A percentile compares a stretch with the other conserved stretches of the same genome.
Conservation (phyloP, 805 yeast genomes). For the Diddensiella santjacobensis region DNA sequence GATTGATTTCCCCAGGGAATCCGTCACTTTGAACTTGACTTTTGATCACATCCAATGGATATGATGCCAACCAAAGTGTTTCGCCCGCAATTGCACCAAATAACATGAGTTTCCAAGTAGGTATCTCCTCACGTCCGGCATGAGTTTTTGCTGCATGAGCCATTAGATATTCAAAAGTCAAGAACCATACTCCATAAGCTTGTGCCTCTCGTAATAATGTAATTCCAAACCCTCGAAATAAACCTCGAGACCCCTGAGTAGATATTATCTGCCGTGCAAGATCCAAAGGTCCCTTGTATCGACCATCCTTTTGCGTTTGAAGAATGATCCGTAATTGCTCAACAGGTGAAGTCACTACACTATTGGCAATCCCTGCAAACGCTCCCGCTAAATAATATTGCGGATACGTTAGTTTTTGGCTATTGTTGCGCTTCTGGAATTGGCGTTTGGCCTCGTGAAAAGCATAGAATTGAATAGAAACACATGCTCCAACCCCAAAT, state of each 20-base stretch:
- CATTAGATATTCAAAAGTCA: conserved; percentile 58
- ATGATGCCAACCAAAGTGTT: conserved; percentile 64
- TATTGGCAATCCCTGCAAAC: conserved; percentile 60
- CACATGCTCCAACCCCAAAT: conserved; percentile 66
- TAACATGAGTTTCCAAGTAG: conserved; percentile 51
- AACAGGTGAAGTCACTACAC: conserved; percentile 60
- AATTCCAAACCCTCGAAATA: conserved; percentile 53
- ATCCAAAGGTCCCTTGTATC: conserved; percentile 42
- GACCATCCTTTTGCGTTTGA: conserved; percentile 44
- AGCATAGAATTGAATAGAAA: conserved; percentile 65
- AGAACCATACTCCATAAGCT: conserved; percentile 73
- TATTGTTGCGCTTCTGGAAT: conserved; percentile 31
- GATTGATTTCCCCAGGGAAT: conserved; percentile 28
- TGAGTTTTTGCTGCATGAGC: conserved; percentile 17
- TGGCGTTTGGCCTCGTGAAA: conserved; percentile 67
- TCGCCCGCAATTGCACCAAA: conserved; percentile 69
- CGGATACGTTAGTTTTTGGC: conserved; percentile 41
- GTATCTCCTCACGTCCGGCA: conserved; percentile 42
- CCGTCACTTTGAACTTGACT: conserved; percentile 55
- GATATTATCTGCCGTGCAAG: conserved; percentile 43
- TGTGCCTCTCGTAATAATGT: conserved; percentile 60
- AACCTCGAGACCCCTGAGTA: conserved; percentile 43
- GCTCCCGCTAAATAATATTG: conserved; percentile 64
- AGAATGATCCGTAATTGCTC: conserved; percentile 62
- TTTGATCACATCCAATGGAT: conserved; percentile 64